Evolutionary conservation across 1,139 yeast species (phyloP), one percentile per base, ranked within the genome.

Genomic region (Yamadazyma dendronema): DNA sequence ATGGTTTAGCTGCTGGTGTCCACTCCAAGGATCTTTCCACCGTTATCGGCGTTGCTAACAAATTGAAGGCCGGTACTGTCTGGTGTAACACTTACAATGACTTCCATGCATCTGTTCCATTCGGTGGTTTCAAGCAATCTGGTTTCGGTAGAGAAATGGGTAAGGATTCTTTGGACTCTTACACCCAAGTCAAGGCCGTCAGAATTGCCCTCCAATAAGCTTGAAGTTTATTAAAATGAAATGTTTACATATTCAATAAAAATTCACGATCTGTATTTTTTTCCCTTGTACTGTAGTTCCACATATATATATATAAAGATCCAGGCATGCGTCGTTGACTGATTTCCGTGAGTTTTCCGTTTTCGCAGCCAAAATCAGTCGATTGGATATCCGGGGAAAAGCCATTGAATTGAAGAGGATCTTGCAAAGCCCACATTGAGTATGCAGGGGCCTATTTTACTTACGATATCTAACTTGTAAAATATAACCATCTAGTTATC

Each of bases 61-160:
- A 74, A 61, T 62, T 86, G 47, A 76, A 77, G 58, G 86, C 95
- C 40, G 95, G 95, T 64, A 82, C 90, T 41, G 75, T 86, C 49
- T 86, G 94, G 92, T 74, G 84, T 59, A 87, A 87, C 68, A 72
- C 94, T 47, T 86, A 84, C 72, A 87, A 87, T 63, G 87, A 82
- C 55, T 81, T 85, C 81, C 86, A 86, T 66, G 78, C 77, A 52
- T 74, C 77, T 65, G 83, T 85, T 59, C 89, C 90, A 61, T 83
- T 83, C 56, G 96, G 96, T 58, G 96, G 96, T 50, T 86, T 69
- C 77, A 82, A 83, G 59, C 79, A 82, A 65, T 84, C 94, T 43
- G 96, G 96, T 67, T 79, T 84, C 60, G 96, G 96, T 58, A 84
- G 95, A 70, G 96, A 87, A 74, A 80, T 87, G 82, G 96, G 96